A percentile compares a stretch with the other conserved stretches of the same genome.
Conservation (phyloP, 176 grass and related monocot species). For the Carex parvula region DNA sequence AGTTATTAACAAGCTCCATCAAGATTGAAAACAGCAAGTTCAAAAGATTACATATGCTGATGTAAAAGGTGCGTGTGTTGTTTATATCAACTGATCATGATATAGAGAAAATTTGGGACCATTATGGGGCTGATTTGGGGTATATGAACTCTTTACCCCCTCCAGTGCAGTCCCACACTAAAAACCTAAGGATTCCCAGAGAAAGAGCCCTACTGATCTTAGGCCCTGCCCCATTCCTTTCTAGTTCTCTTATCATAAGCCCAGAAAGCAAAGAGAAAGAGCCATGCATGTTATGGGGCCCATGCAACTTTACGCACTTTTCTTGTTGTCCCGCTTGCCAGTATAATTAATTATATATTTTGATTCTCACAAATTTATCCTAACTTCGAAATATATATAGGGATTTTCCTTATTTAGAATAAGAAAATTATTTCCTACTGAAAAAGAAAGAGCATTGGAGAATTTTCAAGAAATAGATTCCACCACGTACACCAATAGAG, state of each 20-base stretch:
- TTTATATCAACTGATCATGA: too few species aligned
- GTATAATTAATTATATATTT: background rate
- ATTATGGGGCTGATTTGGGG: slow-evolving; percentile 7
- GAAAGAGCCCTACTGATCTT: slow-evolving; percentile 15
- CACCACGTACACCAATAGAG: too few species aligned
- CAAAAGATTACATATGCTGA: background rate
- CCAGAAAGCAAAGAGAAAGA: slow-evolving; percentile 31
- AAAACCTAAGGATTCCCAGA: slow-evolving; percentile 29
- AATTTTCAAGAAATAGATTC: too few species aligned
- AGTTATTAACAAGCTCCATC: background rate
- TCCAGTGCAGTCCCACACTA: slow-evolving; percentile 10
- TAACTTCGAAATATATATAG: too few species aligned
- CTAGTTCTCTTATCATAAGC: slow-evolving; percentile 27
- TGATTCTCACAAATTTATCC: too few species aligned
- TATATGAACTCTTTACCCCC: background rate
- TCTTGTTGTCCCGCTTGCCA: slow-evolving; percentile 18
- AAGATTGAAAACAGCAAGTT: background rate
- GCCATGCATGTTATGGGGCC: slow-evolving; percentile 25
- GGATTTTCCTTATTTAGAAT: too few species aligned
- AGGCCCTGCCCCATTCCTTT: slow-evolving; percentile 26
- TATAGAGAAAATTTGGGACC: slow-evolving; percentile 30
- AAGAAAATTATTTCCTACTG: too few species aligned
- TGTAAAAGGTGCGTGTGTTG: background rate
- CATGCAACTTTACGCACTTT: slow-evolving; percentile 20
- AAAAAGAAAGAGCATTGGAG: too few species aligned